Conservation (phyloP, 192 early-diverging fungal genomes). For the Gamsiella multidivaricata region DNA sequence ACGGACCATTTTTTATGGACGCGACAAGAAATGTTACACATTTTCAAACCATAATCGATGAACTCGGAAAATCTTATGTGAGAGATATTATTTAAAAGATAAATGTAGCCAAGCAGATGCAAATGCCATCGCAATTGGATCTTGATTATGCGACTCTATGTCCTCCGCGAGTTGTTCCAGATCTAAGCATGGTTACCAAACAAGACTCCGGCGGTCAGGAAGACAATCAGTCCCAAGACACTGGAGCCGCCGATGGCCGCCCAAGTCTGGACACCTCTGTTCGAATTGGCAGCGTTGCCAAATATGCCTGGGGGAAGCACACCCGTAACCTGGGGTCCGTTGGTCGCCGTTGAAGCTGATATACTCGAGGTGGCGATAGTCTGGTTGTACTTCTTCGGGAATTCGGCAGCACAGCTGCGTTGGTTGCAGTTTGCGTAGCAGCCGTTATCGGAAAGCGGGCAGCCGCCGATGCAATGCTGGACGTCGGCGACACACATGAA, state of each 20-base stretch:
- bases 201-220: constrained; percentile 37
- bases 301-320: constrained; percentile 31
- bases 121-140: too few relatives aligned
- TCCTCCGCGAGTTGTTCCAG: too few relatives aligned
- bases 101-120: too few relatives aligned
- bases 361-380: constrained; percentile 27
- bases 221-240: constrained; percentile 36
- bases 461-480: constrained; percentile 22
- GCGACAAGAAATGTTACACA: too few relatives aligned
- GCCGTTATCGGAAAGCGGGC: constrained; percentile 25
- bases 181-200: constrained; percentile 29
- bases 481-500: constrained; percentile 33
- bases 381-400: constrained; percentile 51
- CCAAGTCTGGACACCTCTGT: constrained; percentile 7
- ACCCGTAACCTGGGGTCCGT: constrained; percentile 6
- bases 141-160: too few relatives aligned
- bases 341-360: constrained; percentile 9
- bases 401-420: constrained; percentile 37
- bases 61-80: too few relatives aligned
- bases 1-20: too few relatives aligned
- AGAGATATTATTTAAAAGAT: too few relatives aligned
- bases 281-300: constrained; percentile 14
- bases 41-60: too few relatives aligned
- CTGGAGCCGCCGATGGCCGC: constrained; percentile 37
- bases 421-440: constrained; percentile 29